These are phyloP conservation scores for Stachybotrys elegans DNA, from an alignment of 2,329 filamentous ascomycete genomes.

Conservation along the genomic window DNA sequence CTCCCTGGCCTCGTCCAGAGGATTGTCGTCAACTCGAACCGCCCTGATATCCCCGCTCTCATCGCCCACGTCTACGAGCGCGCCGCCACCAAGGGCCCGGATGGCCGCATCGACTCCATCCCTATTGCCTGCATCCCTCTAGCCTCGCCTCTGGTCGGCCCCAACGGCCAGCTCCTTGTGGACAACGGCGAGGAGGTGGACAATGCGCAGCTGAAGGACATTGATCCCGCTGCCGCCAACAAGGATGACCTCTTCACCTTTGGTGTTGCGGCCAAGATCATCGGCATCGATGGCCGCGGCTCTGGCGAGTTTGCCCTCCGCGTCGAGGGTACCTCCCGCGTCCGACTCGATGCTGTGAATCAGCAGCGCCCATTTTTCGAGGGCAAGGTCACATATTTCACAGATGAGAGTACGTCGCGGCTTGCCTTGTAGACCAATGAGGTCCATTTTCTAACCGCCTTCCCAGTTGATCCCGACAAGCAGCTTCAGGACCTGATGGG, in stretches of 20 bases:
- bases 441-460: constrained; percentile 1
- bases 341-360: constrained; percentile 59
- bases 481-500: constrained; percentile 68
- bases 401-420: constrained; percentile 58
- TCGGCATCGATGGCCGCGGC: constrained; percentile 69
- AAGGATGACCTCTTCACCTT: constrained; percentile 75
- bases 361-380: constrained; percentile 84
- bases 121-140: constrained; percentile 86
- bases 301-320: constrained; percentile 75
- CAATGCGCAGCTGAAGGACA: constrained; percentile 33
- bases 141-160: constrained; percentile 66
- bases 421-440: background rate
- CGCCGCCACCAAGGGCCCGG: constrained; percentile 62
- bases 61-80: constrained; percentile 80
- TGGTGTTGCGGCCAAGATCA: constrained; percentile 76
- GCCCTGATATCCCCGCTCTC: constrained; percentile 82
- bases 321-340: constrained; percentile 77
- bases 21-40: constrained; percentile 72
- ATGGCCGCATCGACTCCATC: constrained; percentile 59
- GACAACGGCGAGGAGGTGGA: constrained; percentile 55
- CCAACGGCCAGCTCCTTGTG: constrained; percentile 71
- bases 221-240: constrained; percentile 54
- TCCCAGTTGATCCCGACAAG: constrained; percentile 40
- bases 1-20: constrained; percentile 82
- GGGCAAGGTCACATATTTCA: constrained; percentile 66